Evolutionary conservation across 495 filamentous ascomycete genomes (phyloP), one percentile per base, ranked within the genome.

Genomic region (Saxispiralis lemnorum): DNA sequence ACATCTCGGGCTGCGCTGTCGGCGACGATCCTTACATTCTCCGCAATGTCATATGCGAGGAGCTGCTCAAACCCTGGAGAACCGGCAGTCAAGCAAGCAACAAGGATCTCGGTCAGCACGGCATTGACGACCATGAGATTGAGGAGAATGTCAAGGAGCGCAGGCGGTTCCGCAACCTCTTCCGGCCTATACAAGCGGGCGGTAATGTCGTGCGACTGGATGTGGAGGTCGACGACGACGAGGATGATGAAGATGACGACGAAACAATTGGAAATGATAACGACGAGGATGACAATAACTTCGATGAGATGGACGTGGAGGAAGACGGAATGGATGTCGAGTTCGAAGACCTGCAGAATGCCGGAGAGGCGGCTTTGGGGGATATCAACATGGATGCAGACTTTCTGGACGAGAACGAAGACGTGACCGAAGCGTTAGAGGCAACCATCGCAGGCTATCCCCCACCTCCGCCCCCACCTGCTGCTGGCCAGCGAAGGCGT

Each of bases 1-100:
- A 97, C 62, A 92, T 97, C 56, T 69, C 86, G 3, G 86, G 86
- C 16, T 94, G 88, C 59, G 83, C 76, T 53, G 78, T 88, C 38
- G 83, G 87, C 11, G 65, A 70, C 13, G 83, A 97, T 56, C 70
- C 76, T 44, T 69, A 86, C 45, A 77, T 93, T 31, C 67, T 97
- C 44, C 72, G 84, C 32, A 76, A 74, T 33, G 68, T 76, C 1
- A 73, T 97, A 33, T 96, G 89, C 53, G 81, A 95, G 56, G 87
- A 96, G 61, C 68, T 96, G 53, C 73, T 97, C 17, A 77, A 72
- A 50, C 68, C 76, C 5, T 97, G 89, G 89, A 71, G 78, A 31
- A 75, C 72, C 48, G 89, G 92, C 0, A 95, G 89, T 55, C 70
- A 70, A 24, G 89, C 78, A n/a, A 77, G 68, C 15, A 88, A 96